Conservation (phyloP, 2,329 filamentous ascomycete species). For the Penicillium fuscoglaucum region DNA sequence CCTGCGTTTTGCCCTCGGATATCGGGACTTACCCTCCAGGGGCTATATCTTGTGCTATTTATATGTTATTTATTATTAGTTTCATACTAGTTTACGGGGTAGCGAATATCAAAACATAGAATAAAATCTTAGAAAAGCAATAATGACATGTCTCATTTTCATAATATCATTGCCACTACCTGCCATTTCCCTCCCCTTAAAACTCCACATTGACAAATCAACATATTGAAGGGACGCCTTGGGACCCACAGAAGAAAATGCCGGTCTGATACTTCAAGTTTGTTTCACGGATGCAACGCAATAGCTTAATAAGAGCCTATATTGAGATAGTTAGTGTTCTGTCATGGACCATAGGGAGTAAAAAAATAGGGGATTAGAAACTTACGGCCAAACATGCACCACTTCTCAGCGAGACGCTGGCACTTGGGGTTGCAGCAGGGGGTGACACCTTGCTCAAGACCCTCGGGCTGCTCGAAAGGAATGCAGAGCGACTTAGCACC, state of each 20-base stretch:
- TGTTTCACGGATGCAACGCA: background rate
- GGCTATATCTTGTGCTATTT: background rate
- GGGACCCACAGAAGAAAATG: slow-evolving; percentile 6
- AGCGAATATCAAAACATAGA: background rate
- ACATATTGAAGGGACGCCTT: slow-evolving; percentile 4
- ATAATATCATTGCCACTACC: slow-evolving; percentile 14
- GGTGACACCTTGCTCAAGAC: slow-evolving; percentile 74
- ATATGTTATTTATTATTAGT: background rate
- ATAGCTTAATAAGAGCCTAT: slow-evolving; percentile 8
- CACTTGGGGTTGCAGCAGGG: slow-evolving; percentile 93
- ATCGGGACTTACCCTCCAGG: background rate
- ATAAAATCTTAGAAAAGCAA: background rate
- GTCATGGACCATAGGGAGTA: background rate
- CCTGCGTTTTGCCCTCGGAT: background rate
- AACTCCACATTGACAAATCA: slow-evolving; percentile 10
- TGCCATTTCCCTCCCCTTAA: slow-evolving; percentile 4
- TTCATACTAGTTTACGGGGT: background rate
- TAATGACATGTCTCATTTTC: slow-evolving; percentile 13
- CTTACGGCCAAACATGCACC: slow-evolving; percentile 87
- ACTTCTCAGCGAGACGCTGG: slow-evolving; percentile 71
- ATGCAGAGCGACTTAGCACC: slow-evolving; percentile 75
- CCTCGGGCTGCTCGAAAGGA: slow-evolving; percentile 83
- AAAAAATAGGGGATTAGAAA: slow-evolving; percentile 31
- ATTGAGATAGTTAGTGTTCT: background rate
- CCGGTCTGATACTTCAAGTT: background rate